phyloP scores from a whole-genome alignment of 1,139 yeast species.

The Yamadazyma aaseri region DNA sequence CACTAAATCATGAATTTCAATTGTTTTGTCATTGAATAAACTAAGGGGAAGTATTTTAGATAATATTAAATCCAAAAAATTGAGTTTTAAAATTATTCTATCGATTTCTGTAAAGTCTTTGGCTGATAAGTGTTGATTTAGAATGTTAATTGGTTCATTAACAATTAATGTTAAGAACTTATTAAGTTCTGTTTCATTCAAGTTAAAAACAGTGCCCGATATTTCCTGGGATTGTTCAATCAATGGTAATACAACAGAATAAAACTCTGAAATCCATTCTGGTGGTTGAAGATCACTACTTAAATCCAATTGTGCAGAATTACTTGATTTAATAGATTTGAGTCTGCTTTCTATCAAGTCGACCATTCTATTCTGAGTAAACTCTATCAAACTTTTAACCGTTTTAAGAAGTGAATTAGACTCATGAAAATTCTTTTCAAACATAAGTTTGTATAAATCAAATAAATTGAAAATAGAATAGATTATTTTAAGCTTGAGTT shows the following conservation, averaged over 20 bases:
- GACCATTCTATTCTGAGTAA: conserved; percentile 42
- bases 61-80: conserved; percentile 58
- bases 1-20: conserved; percentile 38
- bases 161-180: conserved; percentile 38
- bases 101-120: conserved; percentile 32
- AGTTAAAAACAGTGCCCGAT: conserved; percentile 37
- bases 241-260: conserved; percentile 49
- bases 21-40: conserved; percentile 36
- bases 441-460: conserved; percentile 69
- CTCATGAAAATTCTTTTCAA: conserved; percentile 43
- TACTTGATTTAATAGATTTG: conserved; percentile 38
- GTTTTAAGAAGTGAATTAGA: conserved; percentile 23
- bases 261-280: conserved; percentile 66
- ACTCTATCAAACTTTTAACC: conserved; percentile 24
- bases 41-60: conserved; percentile 53
- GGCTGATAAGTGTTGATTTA: conserved; percentile 34
- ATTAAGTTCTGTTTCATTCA: conserved; percentile 31
- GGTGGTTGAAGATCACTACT: conserved; percentile 62
- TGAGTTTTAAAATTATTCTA: conserved; percentile 47
- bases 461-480: conserved; percentile 63
- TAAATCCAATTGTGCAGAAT: conserved; percentile 41
- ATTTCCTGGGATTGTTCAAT: conserved; percentile 39
- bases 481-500: conserved; percentile 53
- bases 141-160: conserved; percentile 49
- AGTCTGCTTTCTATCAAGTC: conserved; percentile 40